Conservation (phyloP, 495 filamentous ascomycete species). For the Neurospora sp. region DNA sequence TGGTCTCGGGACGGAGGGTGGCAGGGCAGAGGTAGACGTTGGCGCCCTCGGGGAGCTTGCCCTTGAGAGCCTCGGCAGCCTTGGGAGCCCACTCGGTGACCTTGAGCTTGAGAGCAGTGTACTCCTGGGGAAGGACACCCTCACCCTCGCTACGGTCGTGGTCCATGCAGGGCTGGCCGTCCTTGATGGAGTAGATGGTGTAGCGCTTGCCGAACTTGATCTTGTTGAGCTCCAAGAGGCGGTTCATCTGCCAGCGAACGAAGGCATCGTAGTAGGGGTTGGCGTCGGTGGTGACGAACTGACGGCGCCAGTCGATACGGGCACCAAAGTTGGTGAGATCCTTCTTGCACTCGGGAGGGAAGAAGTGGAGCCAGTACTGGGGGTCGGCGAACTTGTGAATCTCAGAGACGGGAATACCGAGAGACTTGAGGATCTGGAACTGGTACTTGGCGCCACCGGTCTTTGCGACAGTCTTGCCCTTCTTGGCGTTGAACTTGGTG, state of each 20-base stretch:
- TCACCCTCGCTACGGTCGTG: slow-evolving; percentile 91
- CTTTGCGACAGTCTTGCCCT: slow-evolving; percentile 89
- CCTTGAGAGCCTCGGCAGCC: slow-evolving; percentile 54
- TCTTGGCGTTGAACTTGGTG: slow-evolving; percentile 87
- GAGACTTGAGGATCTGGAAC: slow-evolving; percentile 52
- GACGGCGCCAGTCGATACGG: slow-evolving; percentile 83
- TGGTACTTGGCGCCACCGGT: slow-evolving; percentile 68
- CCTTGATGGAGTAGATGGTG: slow-evolving; percentile 92
- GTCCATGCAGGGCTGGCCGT: slow-evolving; percentile 96
- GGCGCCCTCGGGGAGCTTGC: slow-evolving; percentile 69
- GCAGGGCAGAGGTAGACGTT: slow-evolving; percentile 86
- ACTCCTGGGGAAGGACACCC: slow-evolving; percentile 83
- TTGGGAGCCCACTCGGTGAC: slow-evolving; percentile 79
- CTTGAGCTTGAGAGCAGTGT: slow-evolving; percentile 82
- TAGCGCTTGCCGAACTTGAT: slow-evolving; percentile 92
- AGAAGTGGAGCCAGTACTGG: slow-evolving; percentile 61
- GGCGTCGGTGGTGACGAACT: slow-evolving; percentile 89
- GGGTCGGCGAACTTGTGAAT: slow-evolving; percentile 89
- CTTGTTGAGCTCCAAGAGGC: slow-evolving; percentile 78
- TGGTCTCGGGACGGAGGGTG: slow-evolving; percentile 89
- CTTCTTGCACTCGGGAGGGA: slow-evolving; percentile 70
- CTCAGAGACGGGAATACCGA: slow-evolving; percentile 68
- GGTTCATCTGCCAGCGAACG: slow-evolving; percentile 95
- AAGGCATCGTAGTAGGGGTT: slow-evolving; percentile 97
- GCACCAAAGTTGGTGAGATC: slow-evolving; percentile 79